phyloP scores from a whole-genome alignment of 2,329 filamentous ascomycete species.

The Penicillium corylophilum region DNA sequence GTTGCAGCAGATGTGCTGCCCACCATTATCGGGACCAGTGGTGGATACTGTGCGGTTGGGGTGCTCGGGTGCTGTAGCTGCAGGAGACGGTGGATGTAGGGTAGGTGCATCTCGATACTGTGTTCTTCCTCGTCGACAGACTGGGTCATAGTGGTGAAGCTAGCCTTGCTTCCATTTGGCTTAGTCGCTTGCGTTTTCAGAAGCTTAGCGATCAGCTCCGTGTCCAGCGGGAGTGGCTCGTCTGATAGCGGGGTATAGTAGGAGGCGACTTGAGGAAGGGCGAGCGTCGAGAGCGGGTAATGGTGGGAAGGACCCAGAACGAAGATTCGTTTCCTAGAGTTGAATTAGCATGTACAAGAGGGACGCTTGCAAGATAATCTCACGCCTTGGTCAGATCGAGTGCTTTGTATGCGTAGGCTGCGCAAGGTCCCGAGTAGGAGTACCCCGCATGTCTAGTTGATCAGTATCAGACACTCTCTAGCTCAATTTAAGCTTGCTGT shows the following conservation, averaged over 20 bases:
- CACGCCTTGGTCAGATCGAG: conserved; percentile 76
- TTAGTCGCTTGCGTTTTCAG: conserved; percentile 27
- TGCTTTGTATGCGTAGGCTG: conserved; percentile 90
- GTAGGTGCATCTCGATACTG: conserved; percentile 94
- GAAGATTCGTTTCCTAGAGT: conserved; percentile 76
- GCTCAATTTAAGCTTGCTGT: neutral
- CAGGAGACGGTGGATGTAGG: conserved; percentile 82
- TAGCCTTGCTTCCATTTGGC: conserved; percentile 33
- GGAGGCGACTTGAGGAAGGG: conserved; percentile 68
- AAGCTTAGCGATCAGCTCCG: conserved; percentile 42
- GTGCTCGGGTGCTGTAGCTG: conserved; percentile 53
- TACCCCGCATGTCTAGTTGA: conserved; percentile 82
- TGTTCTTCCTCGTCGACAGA: conserved; percentile 78
- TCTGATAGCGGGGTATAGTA: conserved; percentile 46
- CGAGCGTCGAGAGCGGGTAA: conserved; percentile 73
- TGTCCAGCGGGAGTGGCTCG: conserved; percentile 46
- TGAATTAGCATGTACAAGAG: conserved; percentile 3
- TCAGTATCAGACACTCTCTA: conserved; percentile 6
- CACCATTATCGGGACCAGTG: conserved; percentile 80
- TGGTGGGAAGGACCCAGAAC: conserved; percentile 92
- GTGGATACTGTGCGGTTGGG: conserved; percentile 60
- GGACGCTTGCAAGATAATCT: conserved; percentile 26
- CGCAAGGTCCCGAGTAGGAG: conserved; percentile 83
- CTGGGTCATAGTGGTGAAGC: conserved; percentile 58
- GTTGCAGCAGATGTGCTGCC: conserved; percentile 67